Conservation (phyloP, 305 asterid species). For the Stenogyne calaminthoides region DNA sequence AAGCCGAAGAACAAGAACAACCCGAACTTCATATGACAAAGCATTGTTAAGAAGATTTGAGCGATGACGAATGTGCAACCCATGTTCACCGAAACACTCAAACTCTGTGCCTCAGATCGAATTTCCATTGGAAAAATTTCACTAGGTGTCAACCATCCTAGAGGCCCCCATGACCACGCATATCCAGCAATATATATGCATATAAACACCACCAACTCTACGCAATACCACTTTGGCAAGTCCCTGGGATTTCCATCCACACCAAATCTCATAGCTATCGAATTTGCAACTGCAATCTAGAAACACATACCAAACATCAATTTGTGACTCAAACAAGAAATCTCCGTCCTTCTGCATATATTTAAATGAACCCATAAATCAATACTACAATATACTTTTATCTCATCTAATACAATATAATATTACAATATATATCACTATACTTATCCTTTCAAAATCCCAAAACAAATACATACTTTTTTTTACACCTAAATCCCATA, state of each 20-base stretch:
- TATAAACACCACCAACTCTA: slow-evolving; percentile 60
- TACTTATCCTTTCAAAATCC: too few relatives aligned
- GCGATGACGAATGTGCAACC: slow-evolving; percentile 65
- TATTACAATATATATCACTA: too few relatives aligned
- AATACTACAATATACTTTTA: too few relatives aligned
- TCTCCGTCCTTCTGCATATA: too few relatives aligned
- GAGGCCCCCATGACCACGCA: slow-evolving; percentile 93
- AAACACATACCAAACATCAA: not conserved
- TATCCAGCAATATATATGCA: slow-evolving; percentile 58
- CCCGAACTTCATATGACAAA: slow-evolving; percentile 71
- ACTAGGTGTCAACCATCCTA: slow-evolving; percentile 84
- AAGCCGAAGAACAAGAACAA: slow-evolving; percentile 63
- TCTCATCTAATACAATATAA: too few relatives aligned
- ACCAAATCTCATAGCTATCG: slow-evolving; percentile 58
- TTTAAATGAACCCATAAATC: too few relatives aligned
- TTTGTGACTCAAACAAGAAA: too few relatives aligned
- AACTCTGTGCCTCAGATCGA: slow-evolving; percentile 77
- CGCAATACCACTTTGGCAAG: slow-evolving; percentile 61
- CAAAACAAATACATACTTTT: too few relatives aligned
- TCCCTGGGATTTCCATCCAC: slow-evolving; percentile 28
- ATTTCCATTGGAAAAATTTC: slow-evolving; percentile 81
- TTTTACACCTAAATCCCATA: too few relatives aligned
- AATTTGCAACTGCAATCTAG: slow-evolving; percentile 55
- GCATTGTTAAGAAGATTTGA: slow-evolving; percentile 62
- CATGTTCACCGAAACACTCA: slow-evolving; percentile 74